phyloP scores from a whole-genome alignment of 352 stramenopile species.

The Phytopythium mirpurense region DNA sequence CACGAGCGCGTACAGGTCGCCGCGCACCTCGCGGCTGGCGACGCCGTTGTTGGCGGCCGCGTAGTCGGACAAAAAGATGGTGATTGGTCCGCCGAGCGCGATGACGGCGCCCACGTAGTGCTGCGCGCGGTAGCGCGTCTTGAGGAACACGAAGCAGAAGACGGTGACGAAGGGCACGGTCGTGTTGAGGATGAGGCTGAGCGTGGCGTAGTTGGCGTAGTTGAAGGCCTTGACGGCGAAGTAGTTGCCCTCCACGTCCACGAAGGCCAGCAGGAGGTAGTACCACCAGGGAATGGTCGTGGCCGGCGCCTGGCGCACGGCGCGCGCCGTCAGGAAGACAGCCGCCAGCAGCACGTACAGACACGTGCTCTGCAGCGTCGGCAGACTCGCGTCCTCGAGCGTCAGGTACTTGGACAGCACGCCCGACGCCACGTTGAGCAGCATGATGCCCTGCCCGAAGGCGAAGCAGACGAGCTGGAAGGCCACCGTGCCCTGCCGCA shows the following conservation, averaged over 20 bases:
- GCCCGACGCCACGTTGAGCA: conserved; percentile 50
- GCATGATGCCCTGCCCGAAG: conserved; percentile 67
- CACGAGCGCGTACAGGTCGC: conserved; percentile 57
- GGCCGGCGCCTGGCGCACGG: conserved; percentile 23
- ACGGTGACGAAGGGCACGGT: conserved; percentile 64
- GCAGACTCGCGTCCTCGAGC: conserved; percentile 37
- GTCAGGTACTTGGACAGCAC: conserved; percentile 61
- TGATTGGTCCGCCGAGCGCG: conserved; percentile 35
- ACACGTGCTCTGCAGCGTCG: conserved; percentile 56
- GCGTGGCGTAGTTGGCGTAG: conserved; percentile 64
- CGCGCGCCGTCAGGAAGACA: conserved; percentile 41
- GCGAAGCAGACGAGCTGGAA: conserved; percentile 57
- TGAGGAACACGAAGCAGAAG: conserved; percentile 65
- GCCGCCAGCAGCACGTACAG: conserved; percentile 47
- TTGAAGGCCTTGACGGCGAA: conserved; percentile 69
- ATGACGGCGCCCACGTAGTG: conserved; percentile 47
- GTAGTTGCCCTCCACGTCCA: conserved; percentile 72
- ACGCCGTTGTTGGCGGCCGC: conserved; percentile 32
- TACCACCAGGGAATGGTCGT: conserved; percentile 48
- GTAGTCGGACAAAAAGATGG: conserved; percentile 61
- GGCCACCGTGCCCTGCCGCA: conserved; percentile 16
- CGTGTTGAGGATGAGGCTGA: conserved; percentile 61
- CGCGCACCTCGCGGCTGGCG: conserved; percentile 35
- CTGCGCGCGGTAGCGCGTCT: conserved; percentile 47
- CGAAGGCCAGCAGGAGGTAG: conserved; percentile 49